Percentiles rank a stretch among this genome's conserved stretches.
These are phyloP conservation scores for Aegilops sharonensis DNA, from an alignment of 176 grass and related monocot species.

Conservation along the genomic window DNA sequence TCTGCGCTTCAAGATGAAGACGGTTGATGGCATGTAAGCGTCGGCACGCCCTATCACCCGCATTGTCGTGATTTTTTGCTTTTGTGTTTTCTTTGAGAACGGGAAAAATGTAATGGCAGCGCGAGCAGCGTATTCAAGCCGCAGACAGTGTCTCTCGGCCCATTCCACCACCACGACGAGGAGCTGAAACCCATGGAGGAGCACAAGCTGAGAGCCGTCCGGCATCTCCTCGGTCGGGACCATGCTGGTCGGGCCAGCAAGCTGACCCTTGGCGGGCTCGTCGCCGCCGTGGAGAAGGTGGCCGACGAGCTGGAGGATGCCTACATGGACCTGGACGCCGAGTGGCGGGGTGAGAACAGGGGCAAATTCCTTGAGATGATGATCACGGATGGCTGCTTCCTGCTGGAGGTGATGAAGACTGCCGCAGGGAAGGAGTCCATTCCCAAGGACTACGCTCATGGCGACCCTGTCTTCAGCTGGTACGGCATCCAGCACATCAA, in stretches of 20 bases:
- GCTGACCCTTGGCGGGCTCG: background rate
- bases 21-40: background rate
- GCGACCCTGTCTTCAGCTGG: constrained; percentile 59
- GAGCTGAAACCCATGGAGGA: constrained; percentile 53
- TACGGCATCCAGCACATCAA: constrained; percentile 14
- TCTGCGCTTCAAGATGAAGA: constrained; percentile 26
- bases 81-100: no score
- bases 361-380: no score
- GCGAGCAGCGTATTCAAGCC: constrained; percentile 30
- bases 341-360: constrained; percentile 15
- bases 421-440: background rate
- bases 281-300: constrained; percentile 16
- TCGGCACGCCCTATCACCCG: no score
- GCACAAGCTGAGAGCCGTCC: constrained; percentile 57
- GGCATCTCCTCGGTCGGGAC: constrained; percentile 41
- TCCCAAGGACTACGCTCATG: background rate
- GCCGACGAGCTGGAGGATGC: constrained; percentile 18
- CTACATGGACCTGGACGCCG: constrained; percentile 34
- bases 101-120: no score
- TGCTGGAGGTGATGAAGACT: constrained; percentile 59
- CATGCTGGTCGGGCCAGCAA: no score
- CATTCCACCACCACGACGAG: constrained; percentile 44
- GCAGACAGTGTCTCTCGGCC: constrained; percentile 57
- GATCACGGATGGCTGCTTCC: constrained; percentile 43
- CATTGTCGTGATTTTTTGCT: no score